phyloP scores from a whole-genome alignment of 2,329 filamentous ascomycete genomes.

The Xylariaceae sp. region DNA sequence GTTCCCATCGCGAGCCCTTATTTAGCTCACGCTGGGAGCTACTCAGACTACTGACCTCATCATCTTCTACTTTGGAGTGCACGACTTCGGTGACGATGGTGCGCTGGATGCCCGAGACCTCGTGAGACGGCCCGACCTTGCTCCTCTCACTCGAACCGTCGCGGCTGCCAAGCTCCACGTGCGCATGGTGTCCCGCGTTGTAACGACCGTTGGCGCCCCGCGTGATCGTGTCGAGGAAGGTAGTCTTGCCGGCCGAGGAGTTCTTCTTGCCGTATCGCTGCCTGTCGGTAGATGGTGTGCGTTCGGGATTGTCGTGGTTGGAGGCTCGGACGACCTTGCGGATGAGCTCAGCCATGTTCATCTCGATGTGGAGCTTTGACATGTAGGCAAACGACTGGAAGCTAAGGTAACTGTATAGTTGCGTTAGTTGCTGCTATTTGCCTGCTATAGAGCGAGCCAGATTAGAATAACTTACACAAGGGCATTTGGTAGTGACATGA shows the following conservation, averaged over 20 bases:
- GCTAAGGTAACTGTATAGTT: slow-evolving; percentile 29
- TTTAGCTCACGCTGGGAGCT: not conserved
- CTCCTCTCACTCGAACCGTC: not conserved
- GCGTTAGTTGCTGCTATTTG: not conserved
- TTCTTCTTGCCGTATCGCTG: not conserved
- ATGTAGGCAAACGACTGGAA: slow-evolving; percentile 39
- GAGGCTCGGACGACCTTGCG: slow-evolving; percentile 28
- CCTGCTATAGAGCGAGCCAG: not conserved
- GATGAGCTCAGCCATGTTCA: slow-evolving; percentile 48
- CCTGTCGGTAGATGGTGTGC: not conserved
- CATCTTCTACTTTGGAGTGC: not conserved
- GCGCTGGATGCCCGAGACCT: not conserved
- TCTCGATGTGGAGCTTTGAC: slow-evolving; percentile 46
- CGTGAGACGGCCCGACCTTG: too few relatives aligned
- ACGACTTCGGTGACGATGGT: not conserved
- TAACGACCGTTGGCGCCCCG: not conserved
- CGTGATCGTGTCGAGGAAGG: not conserved
- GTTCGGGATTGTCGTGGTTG: not conserved
- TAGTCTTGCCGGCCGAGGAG: not conserved
- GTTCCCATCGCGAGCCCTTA: not conserved
- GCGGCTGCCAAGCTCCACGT: not conserved
- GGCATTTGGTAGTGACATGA: slow-evolving; percentile 41
- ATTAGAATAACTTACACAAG: slow-evolving; percentile 32
- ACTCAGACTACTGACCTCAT: not conserved
- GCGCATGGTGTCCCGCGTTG: not conserved